A percentile compares a stretch with the other conserved stretches of the same genome.
phyloP scores from a whole-genome alignment of 768 basidiomycete species.

The Crassisporium funariophilum region DNA sequence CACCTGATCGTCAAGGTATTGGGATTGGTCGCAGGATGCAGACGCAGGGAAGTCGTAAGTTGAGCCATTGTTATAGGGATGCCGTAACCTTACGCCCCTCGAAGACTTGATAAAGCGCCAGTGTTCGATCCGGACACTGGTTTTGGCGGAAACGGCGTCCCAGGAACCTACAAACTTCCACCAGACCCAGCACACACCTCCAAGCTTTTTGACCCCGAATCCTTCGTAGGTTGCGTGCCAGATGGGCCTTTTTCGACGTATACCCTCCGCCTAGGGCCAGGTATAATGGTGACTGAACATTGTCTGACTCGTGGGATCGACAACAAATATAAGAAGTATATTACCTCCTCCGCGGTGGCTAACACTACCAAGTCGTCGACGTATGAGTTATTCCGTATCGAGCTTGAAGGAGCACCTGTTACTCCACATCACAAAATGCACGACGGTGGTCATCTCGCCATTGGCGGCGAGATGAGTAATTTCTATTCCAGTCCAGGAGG shows the following conservation, averaged over 20 bases:
- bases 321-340: conserved; percentile 16
- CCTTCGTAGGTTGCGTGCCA: conserved; percentile 24
- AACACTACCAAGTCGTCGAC: conserved; percentile 24
- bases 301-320: conserved; percentile 35
- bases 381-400: conserved; percentile 36
- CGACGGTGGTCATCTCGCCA: conserved; percentile 36
- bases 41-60: conserved; percentile 20
- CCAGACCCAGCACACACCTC: conserved; percentile 10
- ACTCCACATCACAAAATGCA: conserved; percentile 29
- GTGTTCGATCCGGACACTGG: conserved; percentile 35
- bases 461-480: conserved; percentile 36
- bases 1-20: conserved; percentile 27
- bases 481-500: conserved; percentile 42
- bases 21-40: conserved; percentile 39
- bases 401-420: conserved; percentile 37
- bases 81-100: conserved; percentile 2
- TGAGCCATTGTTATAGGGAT: not conserved
- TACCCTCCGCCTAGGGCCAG: conserved; percentile 34
- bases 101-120: conserved; percentile 32
- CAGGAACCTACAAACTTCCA: conserved; percentile 23
- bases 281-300: conserved; percentile 30
- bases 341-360: conserved; percentile 22
- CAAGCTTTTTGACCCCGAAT: conserved; percentile 9
- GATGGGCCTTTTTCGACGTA: conserved; percentile 36
- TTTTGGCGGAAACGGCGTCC: conserved; percentile 37